phyloP scores from a whole-genome alignment of 768 basidiomycete genomes.

The Pisolithus orientalis region DNA sequence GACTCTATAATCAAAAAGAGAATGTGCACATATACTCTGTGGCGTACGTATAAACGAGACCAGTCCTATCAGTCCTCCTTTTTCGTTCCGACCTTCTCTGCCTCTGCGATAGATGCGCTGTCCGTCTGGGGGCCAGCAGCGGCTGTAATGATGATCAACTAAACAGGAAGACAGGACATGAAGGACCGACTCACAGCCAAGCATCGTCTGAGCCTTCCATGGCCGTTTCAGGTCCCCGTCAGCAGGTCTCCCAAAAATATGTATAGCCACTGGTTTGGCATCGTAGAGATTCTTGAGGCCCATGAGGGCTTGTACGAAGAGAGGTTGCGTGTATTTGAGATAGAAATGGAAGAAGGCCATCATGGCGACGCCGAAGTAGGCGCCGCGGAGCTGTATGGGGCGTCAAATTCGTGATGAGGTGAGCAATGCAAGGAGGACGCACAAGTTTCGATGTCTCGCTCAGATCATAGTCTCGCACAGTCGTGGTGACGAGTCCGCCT shows the following conservation, averaged over 20 bases:
- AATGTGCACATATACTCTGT: not conserved
- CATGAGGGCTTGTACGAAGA: constrained; percentile 95
- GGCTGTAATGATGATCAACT: constrained; percentile 21
- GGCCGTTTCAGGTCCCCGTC: constrained; percentile 87
- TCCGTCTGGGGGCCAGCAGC: constrained; percentile 76
- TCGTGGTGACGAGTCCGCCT: constrained; percentile 80
- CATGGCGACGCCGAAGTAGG: constrained; percentile 73
- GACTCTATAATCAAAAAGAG: too few relatives aligned
- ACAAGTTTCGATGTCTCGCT: constrained; percentile 79
- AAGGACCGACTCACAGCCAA: constrained; percentile 48
- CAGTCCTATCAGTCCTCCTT: constrained; percentile 59
- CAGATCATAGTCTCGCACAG: constrained; percentile 90
- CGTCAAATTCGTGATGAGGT: not conserved
- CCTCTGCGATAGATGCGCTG: constrained; percentile 79
- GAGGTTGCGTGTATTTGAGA: constrained; percentile 92
- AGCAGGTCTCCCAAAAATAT: constrained; percentile 72
- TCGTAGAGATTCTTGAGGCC: constrained; percentile 89
- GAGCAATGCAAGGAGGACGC: constrained; percentile 29
- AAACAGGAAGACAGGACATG: not conserved
- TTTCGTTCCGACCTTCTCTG: constrained; percentile 79
- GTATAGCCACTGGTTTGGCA: constrained; percentile 75
- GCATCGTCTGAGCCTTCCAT: constrained; percentile 73
- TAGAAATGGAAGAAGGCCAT: constrained; percentile 92
- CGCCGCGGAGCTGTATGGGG: constrained; percentile 48
- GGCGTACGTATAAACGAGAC: not conserved